Conservation (phyloP, 2,329 filamentous ascomycete genomes). For the Blastomyces emzantsi region DNA sequence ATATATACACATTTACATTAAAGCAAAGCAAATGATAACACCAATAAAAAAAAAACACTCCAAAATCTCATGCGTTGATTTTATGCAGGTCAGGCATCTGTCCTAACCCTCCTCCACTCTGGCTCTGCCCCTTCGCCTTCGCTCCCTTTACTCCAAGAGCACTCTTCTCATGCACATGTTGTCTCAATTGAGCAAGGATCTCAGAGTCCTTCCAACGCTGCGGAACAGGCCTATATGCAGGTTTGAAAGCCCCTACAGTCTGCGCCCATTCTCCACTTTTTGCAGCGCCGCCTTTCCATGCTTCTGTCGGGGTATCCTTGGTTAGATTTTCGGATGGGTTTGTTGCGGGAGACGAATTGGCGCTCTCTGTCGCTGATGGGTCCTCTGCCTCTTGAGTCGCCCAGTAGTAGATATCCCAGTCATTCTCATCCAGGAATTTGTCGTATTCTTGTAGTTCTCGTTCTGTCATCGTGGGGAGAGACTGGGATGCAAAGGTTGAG, state of each 20-base stretch:
- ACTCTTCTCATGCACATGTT: conserved; percentile 67
- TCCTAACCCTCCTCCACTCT: conserved; percentile 35
- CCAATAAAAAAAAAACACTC: background rate
- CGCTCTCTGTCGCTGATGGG: conserved; percentile 48
- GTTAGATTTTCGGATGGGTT: conserved; percentile 11
- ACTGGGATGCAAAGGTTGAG: conserved; percentile 80
- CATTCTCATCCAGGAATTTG: conserved; percentile 92
- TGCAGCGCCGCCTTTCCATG: conserved; percentile 44
- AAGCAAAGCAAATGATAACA: background rate
- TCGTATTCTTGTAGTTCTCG: conserved; percentile 77
- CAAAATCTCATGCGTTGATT: conserved; percentile 25
- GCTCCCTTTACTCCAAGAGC: conserved; percentile 39
- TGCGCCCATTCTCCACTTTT: conserved; percentile 84
- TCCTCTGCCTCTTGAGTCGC: conserved; percentile 67
- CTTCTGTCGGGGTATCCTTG: conserved; percentile 37
- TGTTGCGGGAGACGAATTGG: conserved; percentile 28
- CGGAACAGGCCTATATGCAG: conserved; percentile 85
- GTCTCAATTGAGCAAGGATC: conserved; percentile 64
- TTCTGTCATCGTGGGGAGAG: conserved; percentile 65
- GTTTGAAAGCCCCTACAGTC: conserved; percentile 88
- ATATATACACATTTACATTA: background rate
- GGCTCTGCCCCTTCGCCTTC: conserved; percentile 32
- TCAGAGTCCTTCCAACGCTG: conserved; percentile 74
- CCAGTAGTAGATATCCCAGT: conserved; percentile 99
- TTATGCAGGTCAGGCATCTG: conserved; percentile 41